Evolutionary conservation across 1,284 basidiomycete species (phyloP).

Genomic region (Moesziomyces antarcticus): DNA sequence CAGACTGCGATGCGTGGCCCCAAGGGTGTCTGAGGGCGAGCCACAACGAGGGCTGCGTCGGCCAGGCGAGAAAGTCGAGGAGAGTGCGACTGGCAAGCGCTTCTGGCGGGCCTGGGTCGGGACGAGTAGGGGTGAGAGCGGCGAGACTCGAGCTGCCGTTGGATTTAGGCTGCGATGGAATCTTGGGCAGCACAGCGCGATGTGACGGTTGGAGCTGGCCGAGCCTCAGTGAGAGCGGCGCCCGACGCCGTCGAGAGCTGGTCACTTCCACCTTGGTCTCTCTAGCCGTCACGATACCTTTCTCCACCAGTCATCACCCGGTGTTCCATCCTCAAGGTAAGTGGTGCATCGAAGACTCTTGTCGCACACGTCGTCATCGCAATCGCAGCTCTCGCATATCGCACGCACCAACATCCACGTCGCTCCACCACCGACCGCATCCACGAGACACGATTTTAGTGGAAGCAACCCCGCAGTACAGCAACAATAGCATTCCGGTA

Average conservation of each 20-base stretch:
- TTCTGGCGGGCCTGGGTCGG: too few species aligned
- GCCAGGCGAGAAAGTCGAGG: too few species aligned
- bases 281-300: constrained; percentile 32
- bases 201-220: too few species aligned
- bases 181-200: too few species aligned
- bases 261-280: constrained; percentile 23
- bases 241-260: constrained; percentile 3
- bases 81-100: too few species aligned
- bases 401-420: constrained; percentile 2
- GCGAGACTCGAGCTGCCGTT: too few species aligned
- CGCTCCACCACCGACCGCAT: constrained; percentile 2
- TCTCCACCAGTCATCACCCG: constrained; percentile 45
- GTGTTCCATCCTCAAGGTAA: constrained; percentile 53
- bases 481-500: constrained; percentile 3
- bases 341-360: constrained; percentile 17
- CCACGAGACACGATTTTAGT: not conserved
- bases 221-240: too few species aligned
- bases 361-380: constrained; percentile 27
- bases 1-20: too few species aligned
- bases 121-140: too few species aligned
- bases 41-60: too few species aligned
- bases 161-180: too few species aligned
- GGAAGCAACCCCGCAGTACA: constrained; percentile 5
- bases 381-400: constrained; percentile 1
- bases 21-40: too few species aligned